These are phyloP conservation scores for Pontederia paniculata DNA, from an alignment of 176 grass and related monocot species.

Conservation along the genomic window DNA sequence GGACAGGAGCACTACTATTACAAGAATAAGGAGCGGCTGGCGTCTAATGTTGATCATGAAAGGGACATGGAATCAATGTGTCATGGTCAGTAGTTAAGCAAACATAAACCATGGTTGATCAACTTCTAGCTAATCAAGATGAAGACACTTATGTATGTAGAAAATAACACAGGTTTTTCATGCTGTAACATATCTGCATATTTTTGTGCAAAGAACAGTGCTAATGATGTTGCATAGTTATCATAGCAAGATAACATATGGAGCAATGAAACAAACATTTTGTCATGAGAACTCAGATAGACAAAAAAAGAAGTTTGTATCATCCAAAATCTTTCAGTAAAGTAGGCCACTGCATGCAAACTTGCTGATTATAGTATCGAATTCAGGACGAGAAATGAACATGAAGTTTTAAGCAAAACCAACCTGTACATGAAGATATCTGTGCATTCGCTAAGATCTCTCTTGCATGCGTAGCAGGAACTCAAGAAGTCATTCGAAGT, in stretches of 20 bases:
- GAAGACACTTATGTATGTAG: neutral
- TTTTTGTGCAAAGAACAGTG: no score
- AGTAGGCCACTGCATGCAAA: neutral
- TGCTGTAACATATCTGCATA: no score
- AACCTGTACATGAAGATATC: conserved; percentile 19
- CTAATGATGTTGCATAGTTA: no score
- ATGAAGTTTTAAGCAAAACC: neutral
- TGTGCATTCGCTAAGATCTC: conserved; percentile 6
- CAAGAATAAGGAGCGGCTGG: neutral
- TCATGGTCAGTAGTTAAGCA: neutral
- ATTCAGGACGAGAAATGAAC: neutral
- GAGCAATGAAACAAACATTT: no score
- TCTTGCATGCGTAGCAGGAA: conserved; percentile 32
- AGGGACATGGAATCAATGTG: conserved; percentile 5
- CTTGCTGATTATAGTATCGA: neutral
- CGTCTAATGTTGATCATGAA: neutral
- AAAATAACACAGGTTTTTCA: neutral
- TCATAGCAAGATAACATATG: no score
- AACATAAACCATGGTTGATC: neutral
- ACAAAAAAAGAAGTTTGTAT: no score
- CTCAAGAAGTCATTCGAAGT: conserved; percentile 16
- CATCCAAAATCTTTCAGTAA: neutral
- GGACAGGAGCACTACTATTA: neutral
- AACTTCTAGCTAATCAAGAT: neutral
- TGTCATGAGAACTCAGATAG: no score